These are phyloP conservation scores for Hordeum marinum DNA, from an alignment of 176 grass and related monocot species.

Conservation along the genomic window DNA sequence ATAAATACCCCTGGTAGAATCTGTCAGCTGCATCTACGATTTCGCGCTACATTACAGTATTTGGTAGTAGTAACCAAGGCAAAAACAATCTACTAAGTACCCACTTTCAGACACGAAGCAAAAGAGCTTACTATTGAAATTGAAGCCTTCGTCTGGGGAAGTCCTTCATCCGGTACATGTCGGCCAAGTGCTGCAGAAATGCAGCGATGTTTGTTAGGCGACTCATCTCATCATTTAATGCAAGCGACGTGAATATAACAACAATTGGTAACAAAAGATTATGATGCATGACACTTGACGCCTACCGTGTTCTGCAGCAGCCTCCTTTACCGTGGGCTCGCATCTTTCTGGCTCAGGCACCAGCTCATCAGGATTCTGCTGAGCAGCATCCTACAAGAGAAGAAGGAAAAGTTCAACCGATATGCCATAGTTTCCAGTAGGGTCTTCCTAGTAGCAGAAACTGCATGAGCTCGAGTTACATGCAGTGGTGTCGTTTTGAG, in stretches of 20 bases:
- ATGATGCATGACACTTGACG: not conserved
- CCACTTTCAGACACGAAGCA: not conserved
- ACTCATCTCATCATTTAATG: not conserved
- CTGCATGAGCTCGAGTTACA: not conserved
- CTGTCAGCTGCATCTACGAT: not conserved
- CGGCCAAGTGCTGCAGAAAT: slow-evolving; percentile 2
- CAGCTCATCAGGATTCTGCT: not conserved
- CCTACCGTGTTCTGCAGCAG: slow-evolving; percentile 1
- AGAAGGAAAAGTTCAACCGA: not conserved
- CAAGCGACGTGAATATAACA: not conserved
- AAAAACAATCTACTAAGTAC: not conserved
- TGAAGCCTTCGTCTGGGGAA: not conserved
- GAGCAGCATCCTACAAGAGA: slow-evolving; percentile 26
- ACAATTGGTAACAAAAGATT: not conserved
- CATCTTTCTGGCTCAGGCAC: not conserved
- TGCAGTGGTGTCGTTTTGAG: not conserved
- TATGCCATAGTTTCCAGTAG: not conserved
- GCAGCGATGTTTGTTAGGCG: not conserved
- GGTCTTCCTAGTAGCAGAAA: not conserved
- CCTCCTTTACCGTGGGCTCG: not conserved
- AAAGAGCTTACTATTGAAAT: slow-evolving; percentile 19
- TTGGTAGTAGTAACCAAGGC: not conserved
- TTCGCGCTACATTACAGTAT: not conserved
- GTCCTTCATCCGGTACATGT: not conserved
- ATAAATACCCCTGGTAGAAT: not conserved